Evolutionary conservation across 495 filamentous ascomycete genomes (phyloP).

Genomic region (Talaromyces nanjingensis): DNA sequence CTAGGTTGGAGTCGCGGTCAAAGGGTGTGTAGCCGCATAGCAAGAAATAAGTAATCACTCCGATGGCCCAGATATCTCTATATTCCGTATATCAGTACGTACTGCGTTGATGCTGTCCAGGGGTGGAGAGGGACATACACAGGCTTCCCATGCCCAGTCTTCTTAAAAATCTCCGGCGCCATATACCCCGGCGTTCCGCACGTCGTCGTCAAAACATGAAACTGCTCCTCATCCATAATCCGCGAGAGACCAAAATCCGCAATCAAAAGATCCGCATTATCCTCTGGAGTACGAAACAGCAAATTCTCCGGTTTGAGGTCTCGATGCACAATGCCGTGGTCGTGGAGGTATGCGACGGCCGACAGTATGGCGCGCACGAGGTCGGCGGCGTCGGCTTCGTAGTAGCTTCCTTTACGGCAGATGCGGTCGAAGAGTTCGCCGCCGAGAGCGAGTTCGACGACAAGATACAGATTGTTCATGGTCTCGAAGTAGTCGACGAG

Average conservation of each 20-base stretch:
- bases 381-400: conserved; percentile 92
- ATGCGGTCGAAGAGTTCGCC: conserved; percentile 98
- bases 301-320: conserved; percentile 57
- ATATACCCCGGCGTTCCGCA: conserved; percentile 98
- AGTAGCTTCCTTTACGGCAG: conserved; percentile 96
- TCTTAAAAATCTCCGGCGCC: conserved; percentile 78
- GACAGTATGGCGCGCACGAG: conserved; percentile 91
- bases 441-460: conserved; percentile 92
- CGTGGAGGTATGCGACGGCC: conserved; percentile 96
- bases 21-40: conserved; percentile 98
- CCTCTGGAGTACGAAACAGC: conserved; percentile 49
- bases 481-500: conserved; percentile 99
- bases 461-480: conserved; percentile 97
- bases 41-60: conserved; percentile 89
- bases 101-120: background rate
- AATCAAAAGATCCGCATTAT: conserved; percentile 70
- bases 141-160: conserved; percentile 71
- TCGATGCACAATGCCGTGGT: conserved; percentile 96
- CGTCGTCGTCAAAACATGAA: conserved; percentile 94
- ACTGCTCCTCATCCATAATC: conserved; percentile 99
- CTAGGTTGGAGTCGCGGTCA: conserved; percentile 92
- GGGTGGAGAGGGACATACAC: conserved; percentile 46
- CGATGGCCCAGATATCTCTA: conserved; percentile 74
- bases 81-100: conserved; percentile 7
- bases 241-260: conserved; percentile 91